Evolutionary conservation across 805 yeast genomes (phyloP).

Genomic region (Monosporozyma servazzii): DNA sequence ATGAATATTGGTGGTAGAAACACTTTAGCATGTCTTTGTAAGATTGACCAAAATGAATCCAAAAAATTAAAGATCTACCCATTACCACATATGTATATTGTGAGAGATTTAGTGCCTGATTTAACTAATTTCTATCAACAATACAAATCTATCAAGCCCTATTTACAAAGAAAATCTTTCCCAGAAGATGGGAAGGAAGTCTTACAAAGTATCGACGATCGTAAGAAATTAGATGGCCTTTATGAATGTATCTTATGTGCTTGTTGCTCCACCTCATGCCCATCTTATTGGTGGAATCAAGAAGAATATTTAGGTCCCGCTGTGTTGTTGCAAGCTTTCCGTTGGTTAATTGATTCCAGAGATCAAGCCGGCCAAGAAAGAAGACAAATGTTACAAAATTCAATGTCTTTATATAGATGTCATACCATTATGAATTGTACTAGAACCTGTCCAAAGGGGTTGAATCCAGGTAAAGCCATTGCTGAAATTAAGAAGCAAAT

Average conservation of each 20-base stretch:
- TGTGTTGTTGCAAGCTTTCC: slow-evolving; percentile 96
- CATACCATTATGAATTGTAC: slow-evolving; percentile 99
- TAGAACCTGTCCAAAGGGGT: slow-evolving; percentile 95
- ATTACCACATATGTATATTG: slow-evolving; percentile 95
- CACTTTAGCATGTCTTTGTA: slow-evolving; percentile 93
- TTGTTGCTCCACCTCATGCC: slow-evolving; percentile 97
- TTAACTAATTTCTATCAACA: slow-evolving; percentile 96
- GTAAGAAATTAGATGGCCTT: slow-evolving; percentile 92
- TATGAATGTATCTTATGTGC: slow-evolving; percentile 98
- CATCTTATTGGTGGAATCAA: slow-evolving; percentile 99
- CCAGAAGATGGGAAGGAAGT: slow-evolving; percentile 92
- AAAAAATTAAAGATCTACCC: slow-evolving; percentile 88
- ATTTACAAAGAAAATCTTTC: slow-evolving; percentile 64
- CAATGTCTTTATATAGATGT: slow-evolving; percentile 96
- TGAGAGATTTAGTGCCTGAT: slow-evolving; percentile 95
- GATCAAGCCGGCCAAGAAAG: slow-evolving; percentile 80
- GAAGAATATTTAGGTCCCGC: slow-evolving; percentile 98
- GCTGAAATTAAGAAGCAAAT: slow-evolving; percentile 93
- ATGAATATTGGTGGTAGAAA: slow-evolving; percentile 98
- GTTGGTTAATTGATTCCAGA: slow-evolving; percentile 97
- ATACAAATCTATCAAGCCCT: slow-evolving; percentile 96
- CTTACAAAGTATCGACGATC: slow-evolving; percentile 82
- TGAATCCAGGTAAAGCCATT: slow-evolving; percentile 95
- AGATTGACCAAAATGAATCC: slow-evolving; percentile 70
- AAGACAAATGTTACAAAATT: slow-evolving; percentile 85